Evolutionary conservation across 2,329 filamentous ascomycete species (phyloP).

Genomic region (Laburnicola sp.): DNA sequence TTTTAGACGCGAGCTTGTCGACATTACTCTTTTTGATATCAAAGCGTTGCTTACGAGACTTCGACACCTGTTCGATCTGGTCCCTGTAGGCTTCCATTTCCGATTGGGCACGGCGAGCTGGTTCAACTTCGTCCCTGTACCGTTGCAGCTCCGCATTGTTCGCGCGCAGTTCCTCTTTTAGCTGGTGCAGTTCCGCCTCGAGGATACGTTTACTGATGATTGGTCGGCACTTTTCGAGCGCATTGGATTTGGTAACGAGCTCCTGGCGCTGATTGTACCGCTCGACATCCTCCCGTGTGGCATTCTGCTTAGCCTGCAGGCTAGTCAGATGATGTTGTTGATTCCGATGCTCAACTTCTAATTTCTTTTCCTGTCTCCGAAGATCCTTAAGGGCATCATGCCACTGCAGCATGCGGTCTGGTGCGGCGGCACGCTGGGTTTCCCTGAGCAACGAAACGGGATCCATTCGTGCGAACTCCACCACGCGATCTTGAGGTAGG

Average conservation of each 20-base stretch:
- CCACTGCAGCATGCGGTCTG: slow-evolving; percentile 75
- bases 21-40: slow-evolving; percentile 58
- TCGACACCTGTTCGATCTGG: slow-evolving; percentile 60
- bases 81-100: slow-evolving; percentile 69
- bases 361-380: slow-evolving; percentile 68
- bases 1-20: slow-evolving; percentile 46
- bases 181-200: slow-evolving; percentile 51
- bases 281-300: slow-evolving; percentile 79
- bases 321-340: slow-evolving; percentile 66
- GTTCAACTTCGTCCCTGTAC: slow-evolving; percentile 65
- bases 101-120: slow-evolving; percentile 69
- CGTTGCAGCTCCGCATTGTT: slow-evolving; percentile 61
- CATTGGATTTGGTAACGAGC: slow-evolving; percentile 65
- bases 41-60: slow-evolving; percentile 59
- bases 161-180: slow-evolving; percentile 59
- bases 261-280: slow-evolving; percentile 74
- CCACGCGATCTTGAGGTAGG: slow-evolving; percentile 91
- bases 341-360: slow-evolving; percentile 60
- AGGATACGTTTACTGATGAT: slow-evolving; percentile 66
- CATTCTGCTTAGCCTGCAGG: slow-evolving; percentile 72
- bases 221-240: slow-evolving; percentile 67
- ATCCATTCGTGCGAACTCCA: slow-evolving; percentile 84
- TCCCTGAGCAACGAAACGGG: slow-evolving; percentile 80
- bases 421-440: slow-evolving; percentile 85
- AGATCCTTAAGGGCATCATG: slow-evolving; percentile 74